Conservation (phyloP, 495 filamentous ascomycete species). For the Delitschia confertaspora region DNA sequence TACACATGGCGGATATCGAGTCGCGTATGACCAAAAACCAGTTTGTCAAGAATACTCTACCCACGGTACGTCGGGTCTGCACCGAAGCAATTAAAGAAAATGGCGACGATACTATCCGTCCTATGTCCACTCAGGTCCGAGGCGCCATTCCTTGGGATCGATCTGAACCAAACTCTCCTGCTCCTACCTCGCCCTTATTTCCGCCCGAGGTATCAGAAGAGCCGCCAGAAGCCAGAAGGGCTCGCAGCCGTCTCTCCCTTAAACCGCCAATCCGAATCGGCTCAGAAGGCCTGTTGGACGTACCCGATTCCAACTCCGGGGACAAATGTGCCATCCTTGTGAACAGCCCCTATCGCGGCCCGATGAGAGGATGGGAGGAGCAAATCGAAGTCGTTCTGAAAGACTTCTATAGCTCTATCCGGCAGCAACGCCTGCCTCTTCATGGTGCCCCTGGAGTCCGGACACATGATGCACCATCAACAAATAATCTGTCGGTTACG, state of each 20-base stretch:
- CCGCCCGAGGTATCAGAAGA: slow-evolving; percentile 19
- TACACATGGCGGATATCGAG: slow-evolving; percentile 89
- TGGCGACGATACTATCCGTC: slow-evolving; percentile 52
- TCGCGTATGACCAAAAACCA: slow-evolving; percentile 90
- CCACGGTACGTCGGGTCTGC: slow-evolving; percentile 70
- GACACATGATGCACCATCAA: slow-evolving; percentile 30
- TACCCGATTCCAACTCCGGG: slow-evolving; percentile 29
- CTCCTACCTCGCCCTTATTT: slow-evolving; percentile 25
- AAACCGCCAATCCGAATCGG: slow-evolving; percentile 30
- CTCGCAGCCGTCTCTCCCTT: slow-evolving; percentile 32
- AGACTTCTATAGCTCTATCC: slow-evolving; percentile 84
- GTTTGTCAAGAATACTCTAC: slow-evolving; percentile 94
- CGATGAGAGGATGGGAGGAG: slow-evolving; percentile 73
- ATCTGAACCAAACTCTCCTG: slow-evolving; percentile 34
- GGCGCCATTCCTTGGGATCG: slow-evolving; percentile 33
- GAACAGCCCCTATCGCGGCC: slow-evolving; percentile 66
- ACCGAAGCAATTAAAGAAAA: slow-evolving; percentile 59
- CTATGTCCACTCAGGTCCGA: slow-evolving; percentile 39
- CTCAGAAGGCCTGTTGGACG: slow-evolving; percentile 28
- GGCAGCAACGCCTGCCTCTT: slow-evolving; percentile 72
- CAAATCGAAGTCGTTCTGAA: slow-evolving; percentile 86
- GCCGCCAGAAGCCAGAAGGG: slow-evolving; percentile 30
- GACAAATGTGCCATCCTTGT: slow-evolving; percentile 57
- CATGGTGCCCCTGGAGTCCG: slow-evolving; percentile 49
- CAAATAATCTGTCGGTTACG: slow-evolving; percentile 41